A percentile compares a stretch with the other conserved stretches of the same genome.
phyloP scores from a whole-genome alignment of 73 alveolate genomes.

The Breviolum minutum region DNA sequence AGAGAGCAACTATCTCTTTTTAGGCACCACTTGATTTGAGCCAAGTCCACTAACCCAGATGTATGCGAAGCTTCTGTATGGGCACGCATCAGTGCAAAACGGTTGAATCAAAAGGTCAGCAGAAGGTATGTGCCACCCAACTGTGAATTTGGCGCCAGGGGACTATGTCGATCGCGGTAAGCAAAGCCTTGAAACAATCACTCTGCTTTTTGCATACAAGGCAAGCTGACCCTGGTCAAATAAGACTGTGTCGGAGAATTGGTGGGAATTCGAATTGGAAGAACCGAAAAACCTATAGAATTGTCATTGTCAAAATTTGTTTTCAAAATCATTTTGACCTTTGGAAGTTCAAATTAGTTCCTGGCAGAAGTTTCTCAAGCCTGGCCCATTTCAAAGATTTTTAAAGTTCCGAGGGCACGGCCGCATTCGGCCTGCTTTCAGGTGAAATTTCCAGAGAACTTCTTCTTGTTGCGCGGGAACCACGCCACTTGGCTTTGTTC shows the following conservation, averaged over 20 bases:
- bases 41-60: background rate
- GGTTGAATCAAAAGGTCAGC: too few relatives aligned
- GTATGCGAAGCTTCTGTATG: background rate
- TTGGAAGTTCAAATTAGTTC: conserved; percentile 49
- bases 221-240: conserved; percentile 21
- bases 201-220: conserved; percentile 97
- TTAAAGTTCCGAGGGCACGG: background rate
- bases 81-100: too few relatives aligned
- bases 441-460: conserved; percentile 95
- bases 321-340: conserved; percentile 95
- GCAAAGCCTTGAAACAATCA: conserved; percentile 97
- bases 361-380: conserved; percentile 26
- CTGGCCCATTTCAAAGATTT: background rate
- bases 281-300: too few relatives aligned
- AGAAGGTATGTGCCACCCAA: background rate
- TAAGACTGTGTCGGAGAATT: background rate
- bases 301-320: too few relatives aligned
- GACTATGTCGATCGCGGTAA: conserved; percentile 99
- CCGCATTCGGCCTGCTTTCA: conserved; percentile 23
- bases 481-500: conserved; percentile 94
- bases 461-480: conserved; percentile 98
- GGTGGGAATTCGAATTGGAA: too few relatives aligned
- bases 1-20: conserved; percentile 97
- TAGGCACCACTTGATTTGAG: conserved; percentile 95
- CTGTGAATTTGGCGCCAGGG: conserved; percentile 51